These are phyloP conservation scores for Glonium stellatum DNA, from an alignment of 495 filamentous ascomycete genomes.

Conservation along the genomic window DNA sequence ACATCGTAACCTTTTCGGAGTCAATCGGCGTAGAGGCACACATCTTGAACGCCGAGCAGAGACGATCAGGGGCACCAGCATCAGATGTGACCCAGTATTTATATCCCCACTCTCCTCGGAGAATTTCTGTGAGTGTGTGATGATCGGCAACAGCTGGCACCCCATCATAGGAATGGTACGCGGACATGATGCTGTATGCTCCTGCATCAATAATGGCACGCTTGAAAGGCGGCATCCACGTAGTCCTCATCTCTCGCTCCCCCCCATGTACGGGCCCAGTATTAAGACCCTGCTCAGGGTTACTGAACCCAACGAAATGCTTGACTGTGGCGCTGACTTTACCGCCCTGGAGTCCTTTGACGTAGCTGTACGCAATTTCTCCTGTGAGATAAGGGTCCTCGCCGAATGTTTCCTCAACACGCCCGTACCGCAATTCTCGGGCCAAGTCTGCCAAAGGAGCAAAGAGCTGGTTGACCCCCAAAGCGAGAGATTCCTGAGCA, in stretches of 20 bases:
- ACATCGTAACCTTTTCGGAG: conserved; percentile 48
- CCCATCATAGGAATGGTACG: conserved; percentile 65
- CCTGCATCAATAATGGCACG: conserved; percentile 60
- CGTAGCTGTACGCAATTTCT: conserved; percentile 54
- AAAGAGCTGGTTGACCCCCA: conserved; percentile 64
- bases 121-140: conserved; percentile 57
- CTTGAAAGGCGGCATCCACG: conserved; percentile 60
- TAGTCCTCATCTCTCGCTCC: conserved; percentile 59
- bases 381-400: conserved; percentile 59
- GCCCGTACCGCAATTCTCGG: conserved; percentile 59
- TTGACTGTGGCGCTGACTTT: conserved; percentile 63
- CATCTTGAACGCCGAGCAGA: conserved; percentile 57
- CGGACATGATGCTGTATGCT: conserved; percentile 59
- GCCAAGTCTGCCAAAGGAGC: conserved; percentile 61
- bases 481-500: conserved; percentile 52
- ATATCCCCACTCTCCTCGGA: conserved; percentile 63
- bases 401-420: conserved; percentile 62
- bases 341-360: conserved; percentile 54
- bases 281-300: conserved; percentile 63
- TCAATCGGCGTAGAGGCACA: conserved; percentile 53
- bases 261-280: conserved; percentile 63
- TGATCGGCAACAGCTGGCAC: conserved; percentile 55
- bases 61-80: conserved; percentile 59
- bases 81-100: conserved; percentile 52
- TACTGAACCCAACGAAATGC: conserved; percentile 59